Percentiles rank a stretch among this genome's conserved stretches.
Evolutionary conservation across 495 filamentous ascomycete species (phyloP).

Genomic region (Glarea lozoyensis): DNA sequence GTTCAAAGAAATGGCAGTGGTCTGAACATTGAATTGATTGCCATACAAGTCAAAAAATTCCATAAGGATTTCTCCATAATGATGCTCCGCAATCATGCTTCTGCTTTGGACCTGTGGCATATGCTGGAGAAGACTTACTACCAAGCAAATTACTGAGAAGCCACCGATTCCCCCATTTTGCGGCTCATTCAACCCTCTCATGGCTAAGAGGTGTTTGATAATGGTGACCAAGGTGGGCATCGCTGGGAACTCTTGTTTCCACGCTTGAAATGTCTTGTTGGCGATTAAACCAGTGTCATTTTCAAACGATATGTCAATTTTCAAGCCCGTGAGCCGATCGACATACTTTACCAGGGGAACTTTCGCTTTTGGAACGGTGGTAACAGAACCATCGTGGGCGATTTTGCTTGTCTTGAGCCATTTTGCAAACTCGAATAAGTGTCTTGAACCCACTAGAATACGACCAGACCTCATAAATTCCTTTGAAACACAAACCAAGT

Average conservation of each 20-base stretch:
- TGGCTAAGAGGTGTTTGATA: constrained; percentile 85
- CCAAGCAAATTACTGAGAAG: constrained; percentile 86
- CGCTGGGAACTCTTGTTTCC: constrained; percentile 68
- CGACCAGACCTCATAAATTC: constrained; percentile 35
- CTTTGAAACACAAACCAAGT: constrained; percentile 74
- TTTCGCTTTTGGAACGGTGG: constrained; percentile 63
- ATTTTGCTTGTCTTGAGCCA: constrained; percentile 41
- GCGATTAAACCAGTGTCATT: constrained; percentile 73
- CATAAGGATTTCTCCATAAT: constrained; percentile 72
- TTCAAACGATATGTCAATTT: constrained; percentile 90
- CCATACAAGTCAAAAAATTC: constrained; percentile 87
- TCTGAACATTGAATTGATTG: constrained; percentile 57
- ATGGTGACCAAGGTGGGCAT: constrained; percentile 78
- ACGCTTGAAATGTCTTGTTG: constrained; percentile 65
- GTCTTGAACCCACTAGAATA: constrained; percentile 26
- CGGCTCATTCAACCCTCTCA: constrained; percentile 86
- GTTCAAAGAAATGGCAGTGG: constrained; percentile 62
- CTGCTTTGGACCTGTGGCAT: constrained; percentile 56
- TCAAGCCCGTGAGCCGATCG: constrained; percentile 61
- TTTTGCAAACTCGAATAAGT: constrained; percentile 36
- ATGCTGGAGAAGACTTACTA: constrained; percentile 76
- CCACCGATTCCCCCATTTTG: constrained; percentile 86
- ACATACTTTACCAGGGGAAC: constrained; percentile 92
- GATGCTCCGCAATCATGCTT: constrained; percentile 45
- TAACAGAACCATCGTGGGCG: constrained; percentile 40